Base-by-base conservation (phyloP, 176 grass and related monocot genomes). In the Musa troglodytarum region DNA sequence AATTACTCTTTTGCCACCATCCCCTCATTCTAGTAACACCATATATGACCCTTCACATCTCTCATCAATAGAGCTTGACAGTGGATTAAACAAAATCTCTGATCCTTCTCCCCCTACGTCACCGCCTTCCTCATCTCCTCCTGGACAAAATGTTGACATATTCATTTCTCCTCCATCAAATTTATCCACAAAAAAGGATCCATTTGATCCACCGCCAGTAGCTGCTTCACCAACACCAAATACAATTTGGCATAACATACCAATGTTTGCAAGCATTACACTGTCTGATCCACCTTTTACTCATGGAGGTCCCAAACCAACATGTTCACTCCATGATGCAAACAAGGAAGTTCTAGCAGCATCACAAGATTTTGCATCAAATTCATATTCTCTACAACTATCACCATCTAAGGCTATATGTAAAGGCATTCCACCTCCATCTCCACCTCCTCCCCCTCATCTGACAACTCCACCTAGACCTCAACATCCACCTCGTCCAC, bases 141-240 rank as follows among this genome's bases (percentile, higher is more conserved):
- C 51, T 53, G 59, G 63, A 85, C 54, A 82, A 51, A 75, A 73
- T 66, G 54, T 68, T 77, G 14, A 16, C 77, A 53, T 1, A 52
- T 50, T 43, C 22, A 50, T 75, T 57, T 34, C 74, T 52, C 51
- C 75, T 54, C 24, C 28, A 43, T 69, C 20, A 51, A 15, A 65
- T 64, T 20, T 34, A 65, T 14, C 70, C 76, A 11, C 28, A 68
- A 16, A 68, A 4, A 49, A 43, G 6, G 65, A 68, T 68, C 1
- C 3, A 68, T 15, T 17, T 43, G 65, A 68, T 68, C 12, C 16
- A 16, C 26, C 2, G 49, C 12, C 43, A 16, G 65, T 17, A 68
- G 65, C 54, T 20, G 10, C 21, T 74, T 87, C 52, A 67, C 68
- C 49, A 34, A 56, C 71, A 43, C 34, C 34, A 43, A 43, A 43